Conservation (phyloP, 331 rosid species). For the Pyracantha coccinea region DNA sequence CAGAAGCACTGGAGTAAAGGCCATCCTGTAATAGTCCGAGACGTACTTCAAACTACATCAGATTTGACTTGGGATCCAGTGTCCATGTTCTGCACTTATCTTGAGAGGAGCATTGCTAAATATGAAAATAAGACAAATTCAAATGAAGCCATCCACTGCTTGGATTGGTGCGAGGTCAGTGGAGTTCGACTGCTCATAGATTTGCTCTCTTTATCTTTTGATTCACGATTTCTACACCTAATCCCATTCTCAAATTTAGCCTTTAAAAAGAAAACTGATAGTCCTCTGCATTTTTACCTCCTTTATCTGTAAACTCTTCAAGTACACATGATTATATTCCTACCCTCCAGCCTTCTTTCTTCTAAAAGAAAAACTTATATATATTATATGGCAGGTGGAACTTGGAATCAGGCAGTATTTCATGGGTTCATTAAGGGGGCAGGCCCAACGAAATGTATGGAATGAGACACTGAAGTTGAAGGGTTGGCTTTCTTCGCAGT, state of each 20-base stretch:
- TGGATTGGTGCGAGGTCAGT: slow-evolving; percentile 99
- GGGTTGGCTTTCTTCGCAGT: slow-evolving; percentile 87
- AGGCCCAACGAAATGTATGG: slow-evolving; percentile 46
- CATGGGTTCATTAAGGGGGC: slow-evolving; percentile 70
- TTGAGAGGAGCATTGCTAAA: slow-evolving; percentile 70
- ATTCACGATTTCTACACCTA: too few relatives aligned
- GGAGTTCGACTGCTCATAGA: neutral
- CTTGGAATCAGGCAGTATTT: slow-evolving; percentile 71
- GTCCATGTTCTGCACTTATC: slow-evolving; percentile 65
- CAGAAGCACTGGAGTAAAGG: slow-evolving; percentile 97
- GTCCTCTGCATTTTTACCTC: neutral
- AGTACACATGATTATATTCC: neutral
- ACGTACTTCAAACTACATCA: slow-evolving; percentile 48
- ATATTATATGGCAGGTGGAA: slow-evolving; percentile 66
- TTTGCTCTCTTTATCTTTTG: neutral
- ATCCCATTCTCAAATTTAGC: neutral
- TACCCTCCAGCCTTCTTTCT: neutral
- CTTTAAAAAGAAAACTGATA: neutral
- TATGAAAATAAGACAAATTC: slow-evolving; percentile 53
- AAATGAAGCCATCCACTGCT: slow-evolving; percentile 47
- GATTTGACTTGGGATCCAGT: slow-evolving; percentile 83
- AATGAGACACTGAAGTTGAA: slow-evolving; percentile 68
- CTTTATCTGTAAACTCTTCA: neutral
- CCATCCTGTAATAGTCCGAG: slow-evolving; percentile 79
- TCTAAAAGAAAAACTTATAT: neutral